Percentiles rank a stretch among this genome's conserved stretches.
phyloP scores from a whole-genome alignment of 176 grass and related monocot species.

The Oryza rufipogon region DNA sequence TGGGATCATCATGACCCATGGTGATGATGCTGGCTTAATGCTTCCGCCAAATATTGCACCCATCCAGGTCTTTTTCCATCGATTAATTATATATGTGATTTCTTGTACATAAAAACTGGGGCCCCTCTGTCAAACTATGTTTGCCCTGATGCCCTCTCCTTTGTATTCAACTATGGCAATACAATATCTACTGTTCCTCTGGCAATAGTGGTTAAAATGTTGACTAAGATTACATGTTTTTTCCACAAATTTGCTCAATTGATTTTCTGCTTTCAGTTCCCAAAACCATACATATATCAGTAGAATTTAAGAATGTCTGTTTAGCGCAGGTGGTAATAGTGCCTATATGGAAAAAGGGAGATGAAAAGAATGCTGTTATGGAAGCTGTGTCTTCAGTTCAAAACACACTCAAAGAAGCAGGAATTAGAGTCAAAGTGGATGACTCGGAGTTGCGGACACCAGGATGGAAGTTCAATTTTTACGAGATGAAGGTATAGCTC shows the following conservation, averaged over 20 bases:
- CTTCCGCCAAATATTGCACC: conserved; percentile 96
- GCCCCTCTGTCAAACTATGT: conserved; percentile 28
- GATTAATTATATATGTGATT: conserved; percentile 16
- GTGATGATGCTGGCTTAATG: conserved; percentile 94
- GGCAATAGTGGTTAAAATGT: neutral
- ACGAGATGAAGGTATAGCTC: conserved; percentile 93
- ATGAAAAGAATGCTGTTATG: conserved; percentile 73
- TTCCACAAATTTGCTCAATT: neutral
- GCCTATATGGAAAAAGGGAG: conserved; percentile 92
- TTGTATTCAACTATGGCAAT: conserved; percentile 3
- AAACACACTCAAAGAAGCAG: conserved; percentile 69
- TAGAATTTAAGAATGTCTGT: conserved; percentile 13
- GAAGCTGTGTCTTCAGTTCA: conserved; percentile 77
- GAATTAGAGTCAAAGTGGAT: conserved; percentile 93
- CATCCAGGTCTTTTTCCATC: conserved; percentile 67
- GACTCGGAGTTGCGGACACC: conserved; percentile 78
- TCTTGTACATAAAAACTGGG: conserved; percentile 23
- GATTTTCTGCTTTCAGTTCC: conserved; percentile 19
- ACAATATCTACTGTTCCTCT: neutral
- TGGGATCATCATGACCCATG: conserved; percentile 96
- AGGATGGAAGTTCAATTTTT: conserved; percentile 97
- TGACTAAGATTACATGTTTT: neutral
- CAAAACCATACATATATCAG: neutral
- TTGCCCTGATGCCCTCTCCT: neutral
- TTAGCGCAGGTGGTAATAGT: conserved; percentile 80